Percentiles rank a stretch among this genome's conserved stretches.
Evolutionary conservation across 2,329 filamentous ascomycete genomes (phyloP).

Genomic region (Phyllachora maydis): DNA sequence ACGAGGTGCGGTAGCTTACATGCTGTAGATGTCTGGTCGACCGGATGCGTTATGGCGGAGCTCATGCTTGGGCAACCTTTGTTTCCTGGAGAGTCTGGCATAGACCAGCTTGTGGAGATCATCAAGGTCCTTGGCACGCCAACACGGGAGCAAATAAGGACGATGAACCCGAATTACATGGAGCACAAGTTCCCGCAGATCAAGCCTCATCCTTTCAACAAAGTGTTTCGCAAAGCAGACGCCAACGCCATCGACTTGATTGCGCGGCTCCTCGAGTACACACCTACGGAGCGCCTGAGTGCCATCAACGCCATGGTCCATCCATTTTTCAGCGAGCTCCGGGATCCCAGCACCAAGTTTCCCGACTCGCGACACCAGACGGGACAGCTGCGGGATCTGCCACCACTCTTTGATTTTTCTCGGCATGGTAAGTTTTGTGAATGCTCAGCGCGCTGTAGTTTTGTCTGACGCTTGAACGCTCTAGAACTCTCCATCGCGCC

Average conservation of each 20-base stretch:
- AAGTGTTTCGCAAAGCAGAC: slow-evolving; percentile 96
- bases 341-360: slow-evolving; percentile 75
- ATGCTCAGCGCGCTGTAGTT: slow-evolving; percentile 6
- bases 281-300: slow-evolving; percentile 81
- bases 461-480: too few species aligned
- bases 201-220: slow-evolving; percentile 97
- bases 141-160: slow-evolving; percentile 92
- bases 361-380: slow-evolving; percentile 86
- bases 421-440: slow-evolving; percentile 55
- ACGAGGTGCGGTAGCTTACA: background rate
- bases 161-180: slow-evolving; percentile 99
- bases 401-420: slow-evolving; percentile 79
- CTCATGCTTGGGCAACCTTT: slow-evolving; percentile 95
- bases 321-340: slow-evolving; percentile 93
- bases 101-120: slow-evolving; percentile 96
- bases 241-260: slow-evolving; percentile 87
- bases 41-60: slow-evolving; percentile 97
- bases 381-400: slow-evolving; percentile 61
- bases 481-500: slow-evolving; percentile 92
- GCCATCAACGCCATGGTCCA: slow-evolving; percentile 96
- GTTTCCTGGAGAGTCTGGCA: slow-evolving; percentile 95
- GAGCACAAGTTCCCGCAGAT: slow-evolving; percentile 99
- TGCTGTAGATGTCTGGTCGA: slow-evolving; percentile 84
- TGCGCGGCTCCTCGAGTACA: slow-evolving; percentile 85
- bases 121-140: slow-evolving; percentile 97